These are phyloP conservation scores for Yamadazyma phyllophila DNA, from an alignment of 805 yeast genomes.

Conservation along the genomic window DNA sequence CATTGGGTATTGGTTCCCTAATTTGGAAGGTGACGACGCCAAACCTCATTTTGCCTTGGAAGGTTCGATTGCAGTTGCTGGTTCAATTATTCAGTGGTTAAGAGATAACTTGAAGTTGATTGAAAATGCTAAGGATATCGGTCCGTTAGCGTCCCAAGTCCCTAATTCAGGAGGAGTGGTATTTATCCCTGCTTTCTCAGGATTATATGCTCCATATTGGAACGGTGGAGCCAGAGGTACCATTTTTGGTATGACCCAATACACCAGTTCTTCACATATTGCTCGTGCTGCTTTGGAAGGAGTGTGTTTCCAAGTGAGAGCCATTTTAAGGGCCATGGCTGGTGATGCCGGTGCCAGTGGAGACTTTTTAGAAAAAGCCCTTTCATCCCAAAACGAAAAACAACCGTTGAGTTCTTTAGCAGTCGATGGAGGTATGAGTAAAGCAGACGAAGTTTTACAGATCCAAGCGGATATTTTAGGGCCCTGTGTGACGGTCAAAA, in stretches of 20 bases:
- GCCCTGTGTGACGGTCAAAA: conserved; percentile 73
- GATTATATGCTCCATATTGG: conserved; percentile 96
- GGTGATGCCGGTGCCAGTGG: conserved; percentile 69
- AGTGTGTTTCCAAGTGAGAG: conserved; percentile 90
- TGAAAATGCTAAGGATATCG: conserved; percentile 79
- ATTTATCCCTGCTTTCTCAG: conserved; percentile 92
- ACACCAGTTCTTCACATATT: conserved; percentile 86
- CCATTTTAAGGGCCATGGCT: conserved; percentile 86
- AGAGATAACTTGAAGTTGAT: conserved; percentile 85
- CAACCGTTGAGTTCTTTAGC: conserved; percentile 54
- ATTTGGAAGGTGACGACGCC: conserved; percentile 43
- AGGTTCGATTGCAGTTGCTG: conserved; percentile 96
- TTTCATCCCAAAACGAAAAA: conserved; percentile 42
- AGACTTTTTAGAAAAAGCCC: conserved; percentile 56
- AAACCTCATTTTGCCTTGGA: conserved; percentile 86
- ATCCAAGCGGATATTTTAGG: conserved; percentile 92
- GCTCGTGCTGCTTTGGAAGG: conserved; percentile 96
- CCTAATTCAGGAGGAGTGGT: conserved; percentile 85
- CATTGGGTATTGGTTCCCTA: conserved; percentile 86
- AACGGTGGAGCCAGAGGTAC: conserved; percentile 89
- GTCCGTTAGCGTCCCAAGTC: conserved; percentile 84
- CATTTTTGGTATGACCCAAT: conserved; percentile 89
- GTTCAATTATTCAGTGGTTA: conserved; percentile 91
- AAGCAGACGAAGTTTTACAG: conserved; percentile 87
- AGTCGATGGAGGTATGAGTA: conserved; percentile 95